Base-by-base conservation (phyloP, 208 protist species). In the Crithidia mellificae region DNA sequence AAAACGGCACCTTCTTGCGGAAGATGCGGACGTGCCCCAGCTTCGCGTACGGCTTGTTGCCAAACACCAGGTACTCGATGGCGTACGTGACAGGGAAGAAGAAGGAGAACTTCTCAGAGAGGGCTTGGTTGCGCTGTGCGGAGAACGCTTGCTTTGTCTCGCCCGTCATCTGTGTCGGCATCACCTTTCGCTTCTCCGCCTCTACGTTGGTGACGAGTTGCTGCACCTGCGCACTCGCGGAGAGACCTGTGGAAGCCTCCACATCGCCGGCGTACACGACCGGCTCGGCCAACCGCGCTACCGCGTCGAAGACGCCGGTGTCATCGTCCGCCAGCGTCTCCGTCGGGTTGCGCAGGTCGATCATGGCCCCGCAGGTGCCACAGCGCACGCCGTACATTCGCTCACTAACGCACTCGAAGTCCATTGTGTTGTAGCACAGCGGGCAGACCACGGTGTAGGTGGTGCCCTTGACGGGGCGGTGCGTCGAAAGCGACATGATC, bases 21-120 rank as follows among this genome's bases (percentile, higher is more conserved):
- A 95, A 95, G 14, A 95, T 75, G 39, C 87, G 87, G 11, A 95
- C 74, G 63, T 92, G 66, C 0, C 90, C 90, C 22, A 95, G 68
- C 59, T 77, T 83, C 0, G 81, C 83, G 49, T 78, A 64, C 9
- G 87, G 87, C 39, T 72, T 77, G 12, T n/a, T 77, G 24, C 90
- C 90, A 72, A 95, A 91, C 0, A 93, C 24, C n/a, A 92, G 19
- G 52, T 78, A 88, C 74, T 95, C 90, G 27, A 95, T 79, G 0
- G 55, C 67, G 63, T 93, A 51, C 1, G 86, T 88, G 6, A 95
- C 22, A 2, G 81, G 83, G 59, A 83, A 80, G 20, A 95, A 76
- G 63, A 92, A 85, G 17, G 70, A 92, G 63, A 93, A 83, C 44
- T 72, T 78, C 43, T 93, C 76, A 8, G 85, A 63, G 8, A 93